Base-by-base conservation (phyloP, 768 basidiomycete species). In the Hericium alpestre region DNA sequence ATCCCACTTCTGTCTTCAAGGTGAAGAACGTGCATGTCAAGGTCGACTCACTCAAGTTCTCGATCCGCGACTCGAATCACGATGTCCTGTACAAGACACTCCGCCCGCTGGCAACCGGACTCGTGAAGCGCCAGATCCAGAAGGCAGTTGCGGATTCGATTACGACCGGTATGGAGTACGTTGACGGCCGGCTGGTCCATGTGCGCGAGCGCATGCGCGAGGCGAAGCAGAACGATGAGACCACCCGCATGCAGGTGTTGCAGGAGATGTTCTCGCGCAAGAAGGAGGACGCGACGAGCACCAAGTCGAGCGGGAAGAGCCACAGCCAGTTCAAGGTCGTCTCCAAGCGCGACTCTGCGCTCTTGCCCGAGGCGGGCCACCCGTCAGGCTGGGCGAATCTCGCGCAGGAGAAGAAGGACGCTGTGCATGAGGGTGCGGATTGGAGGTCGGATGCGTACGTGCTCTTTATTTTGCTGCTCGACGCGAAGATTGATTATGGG, bases 21-120 rank as follows among this genome's bases (percentile, higher is more conserved):
- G 86, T 91, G 47, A 74, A 83, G 61, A 69, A 80, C 54, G 82
- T 90, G 18, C 70, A 82, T 48, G 87, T 90, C 69, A 90, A 91
- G 66, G 85, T 97, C 55, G 90, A 88, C 64, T 77, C 83, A 15
- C 80, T 98, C 64, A 93, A 88, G 72, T 95, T 94, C 72, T 80
- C 83, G 23, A 90, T 99, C 64, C 82, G 92, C 4, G 93, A 97
- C 62, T 81, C 86, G 60, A 94, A 93, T 71, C 93, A 96, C 71
- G 88, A 93, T 65, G 71, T 87, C 23, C 69, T 94, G 60, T 95
- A 94, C 78, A 92, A 88, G 76, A 86, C 89, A 0, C 63, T 96
- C 40, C 82, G 80, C 54, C 86, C 87, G 3, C 76, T 93, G 41
- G 89, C 89, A 12, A 92, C 83, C 1, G 81, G 80, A 6, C 73